These are phyloP conservation scores for Aspergillus oerlinghausenensis DNA, from an alignment of 2,329 filamentous ascomycete species.

Conservation along the genomic window DNA sequence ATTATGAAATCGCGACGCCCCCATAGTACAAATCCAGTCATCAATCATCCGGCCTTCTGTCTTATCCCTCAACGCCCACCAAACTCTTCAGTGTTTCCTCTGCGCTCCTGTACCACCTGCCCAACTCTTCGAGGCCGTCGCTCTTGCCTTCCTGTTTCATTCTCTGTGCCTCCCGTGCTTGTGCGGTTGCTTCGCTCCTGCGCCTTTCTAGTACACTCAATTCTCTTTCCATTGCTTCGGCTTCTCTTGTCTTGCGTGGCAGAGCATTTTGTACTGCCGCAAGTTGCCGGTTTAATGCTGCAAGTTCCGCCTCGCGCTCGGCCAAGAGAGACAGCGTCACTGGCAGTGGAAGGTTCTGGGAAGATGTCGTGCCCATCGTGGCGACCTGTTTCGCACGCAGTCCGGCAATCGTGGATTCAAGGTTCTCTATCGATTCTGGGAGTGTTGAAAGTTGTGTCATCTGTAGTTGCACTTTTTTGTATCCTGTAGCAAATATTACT, in stretches of 20 bases:
- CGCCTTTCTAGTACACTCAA: slow-evolving; percentile 39
- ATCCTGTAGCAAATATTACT: slow-evolving; percentile 34
- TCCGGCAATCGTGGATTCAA: slow-evolving; percentile 47
- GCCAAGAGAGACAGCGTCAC: slow-evolving; percentile 38
- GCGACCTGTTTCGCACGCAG: slow-evolving; percentile 55
- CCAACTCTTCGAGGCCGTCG: slow-evolving; percentile 44
- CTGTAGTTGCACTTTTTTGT: slow-evolving; percentile 52
- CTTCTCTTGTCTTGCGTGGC: slow-evolving; percentile 40
- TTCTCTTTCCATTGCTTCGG: slow-evolving; percentile 44
- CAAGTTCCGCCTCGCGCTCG: slow-evolving; percentile 38
- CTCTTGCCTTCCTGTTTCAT: slow-evolving; percentile 42
- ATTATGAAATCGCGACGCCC: slow-evolving; percentile 21
- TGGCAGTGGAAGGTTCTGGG: slow-evolving; percentile 37
- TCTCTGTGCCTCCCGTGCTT: slow-evolving; percentile 44
- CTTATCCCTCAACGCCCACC: slow-evolving; percentile 28
- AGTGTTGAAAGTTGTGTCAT: slow-evolving; percentile 48
- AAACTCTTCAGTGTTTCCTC: slow-evolving; percentile 40
- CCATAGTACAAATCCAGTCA: slow-evolving; percentile 10
- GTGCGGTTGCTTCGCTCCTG: slow-evolving; percentile 42
- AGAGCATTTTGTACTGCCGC: slow-evolving; percentile 40
- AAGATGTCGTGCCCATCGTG: slow-evolving; percentile 51
- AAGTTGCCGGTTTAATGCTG: slow-evolving; percentile 40
- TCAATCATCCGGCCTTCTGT: slow-evolving; percentile 15
- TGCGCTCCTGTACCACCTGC: slow-evolving; percentile 42
- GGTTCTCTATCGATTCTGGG: slow-evolving; percentile 48